A percentile compares a stretch with the other conserved stretches of the same genome.
These are phyloP conservation scores for Torrubiella hemipterigena DNA, from an alignment of 2,329 filamentous ascomycete species.

Conservation along the genomic window DNA sequence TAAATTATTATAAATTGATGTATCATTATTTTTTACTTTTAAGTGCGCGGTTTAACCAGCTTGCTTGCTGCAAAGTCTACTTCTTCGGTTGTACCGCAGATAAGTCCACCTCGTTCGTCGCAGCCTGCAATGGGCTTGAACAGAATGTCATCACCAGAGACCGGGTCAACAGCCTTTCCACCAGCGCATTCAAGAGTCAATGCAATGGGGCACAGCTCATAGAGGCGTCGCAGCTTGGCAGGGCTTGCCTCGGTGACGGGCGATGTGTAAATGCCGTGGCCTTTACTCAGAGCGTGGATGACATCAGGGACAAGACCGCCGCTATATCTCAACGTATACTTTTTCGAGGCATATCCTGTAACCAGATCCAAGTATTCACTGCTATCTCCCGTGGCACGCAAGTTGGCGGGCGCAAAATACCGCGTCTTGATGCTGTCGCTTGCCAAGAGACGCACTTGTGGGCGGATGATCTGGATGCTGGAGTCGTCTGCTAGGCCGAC, in stretches of 20 bases:
- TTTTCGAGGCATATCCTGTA: slow-evolving; percentile 32
- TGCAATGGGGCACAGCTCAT: slow-evolving; percentile 48
- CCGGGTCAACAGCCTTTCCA: slow-evolving; percentile 40
- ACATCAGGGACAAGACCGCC: slow-evolving; percentile 51
- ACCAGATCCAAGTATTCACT: slow-evolving; percentile 36
- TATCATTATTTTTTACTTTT: too few species aligned
- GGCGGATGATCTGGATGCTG: slow-evolving; percentile 24
- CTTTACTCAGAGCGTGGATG: slow-evolving; percentile 46
- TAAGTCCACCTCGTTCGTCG: slow-evolving; percentile 36
- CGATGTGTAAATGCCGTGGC: slow-evolving; percentile 48
- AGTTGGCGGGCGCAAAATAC: slow-evolving; percentile 52
- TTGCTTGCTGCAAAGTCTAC: too few species aligned
- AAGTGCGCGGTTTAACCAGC: too few species aligned
- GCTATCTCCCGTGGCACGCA: slow-evolving; percentile 42
- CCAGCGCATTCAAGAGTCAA: slow-evolving; percentile 49
- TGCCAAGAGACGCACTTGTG: slow-evolving; percentile 24
- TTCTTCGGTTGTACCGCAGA: slow-evolving; percentile 38
- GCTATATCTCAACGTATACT: slow-evolving; percentile 48
- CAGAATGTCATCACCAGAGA: slow-evolving; percentile 27
- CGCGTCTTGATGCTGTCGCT: slow-evolving; percentile 30
- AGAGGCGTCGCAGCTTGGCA: slow-evolving; percentile 47
- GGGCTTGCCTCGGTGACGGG: slow-evolving; percentile 38
- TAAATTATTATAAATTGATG: too few species aligned
- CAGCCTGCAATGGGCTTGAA: slow-evolving; percentile 23
- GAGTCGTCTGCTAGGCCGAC: slow-evolving; percentile 25